These are phyloP conservation scores for Insectozyma bohioensis DNA, from an alignment of 1,139 yeast species.

Conservation along the genomic window DNA sequence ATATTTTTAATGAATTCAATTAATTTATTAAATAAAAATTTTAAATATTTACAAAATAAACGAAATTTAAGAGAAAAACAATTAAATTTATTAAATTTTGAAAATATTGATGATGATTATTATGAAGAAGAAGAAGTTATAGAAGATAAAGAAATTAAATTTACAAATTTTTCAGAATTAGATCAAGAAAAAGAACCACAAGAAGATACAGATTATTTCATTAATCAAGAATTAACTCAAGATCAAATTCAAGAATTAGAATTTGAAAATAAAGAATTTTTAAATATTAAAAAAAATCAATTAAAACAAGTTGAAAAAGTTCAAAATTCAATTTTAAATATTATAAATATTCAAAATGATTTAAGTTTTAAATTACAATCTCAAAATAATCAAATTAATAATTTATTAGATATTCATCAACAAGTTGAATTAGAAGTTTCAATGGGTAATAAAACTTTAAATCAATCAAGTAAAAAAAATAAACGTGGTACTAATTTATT, in stretches of 20 bases:
- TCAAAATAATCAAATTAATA: conserved; percentile 73
- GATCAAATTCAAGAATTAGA: conserved; percentile 70
- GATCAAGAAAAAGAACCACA: conserved; percentile 4
- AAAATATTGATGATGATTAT: conserved; percentile 36
- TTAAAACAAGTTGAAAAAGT: conserved; percentile 65
- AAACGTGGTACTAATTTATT: conserved; percentile 70
- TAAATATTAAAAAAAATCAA: conserved; percentile 63
- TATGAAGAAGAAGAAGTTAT: conserved; percentile 8
- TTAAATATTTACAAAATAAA: conserved; percentile 43
- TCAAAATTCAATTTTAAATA: conserved; percentile 79
- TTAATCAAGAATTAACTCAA: conserved; percentile 27
- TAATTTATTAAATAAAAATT: conserved; percentile 31
- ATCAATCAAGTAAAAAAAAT: conserved; percentile 68
- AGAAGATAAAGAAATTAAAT: background rate
- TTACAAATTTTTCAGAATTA: conserved; percentile 4
- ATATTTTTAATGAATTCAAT: conserved; percentile 37
- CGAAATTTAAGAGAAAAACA: conserved; percentile 43
- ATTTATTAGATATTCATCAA: conserved; percentile 68
- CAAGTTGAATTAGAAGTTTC: conserved; percentile 66
- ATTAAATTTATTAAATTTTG: conserved; percentile 41
- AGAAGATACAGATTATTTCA: background rate
- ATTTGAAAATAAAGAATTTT: conserved; percentile 67
- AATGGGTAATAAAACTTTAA: conserved; percentile 72
- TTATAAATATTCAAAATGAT: conserved; percentile 76
- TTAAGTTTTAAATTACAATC: conserved; percentile 70